phyloP scores from a whole-genome alignment of 164 flowering plant genomes.

The Buxus sempervirens region DNA sequence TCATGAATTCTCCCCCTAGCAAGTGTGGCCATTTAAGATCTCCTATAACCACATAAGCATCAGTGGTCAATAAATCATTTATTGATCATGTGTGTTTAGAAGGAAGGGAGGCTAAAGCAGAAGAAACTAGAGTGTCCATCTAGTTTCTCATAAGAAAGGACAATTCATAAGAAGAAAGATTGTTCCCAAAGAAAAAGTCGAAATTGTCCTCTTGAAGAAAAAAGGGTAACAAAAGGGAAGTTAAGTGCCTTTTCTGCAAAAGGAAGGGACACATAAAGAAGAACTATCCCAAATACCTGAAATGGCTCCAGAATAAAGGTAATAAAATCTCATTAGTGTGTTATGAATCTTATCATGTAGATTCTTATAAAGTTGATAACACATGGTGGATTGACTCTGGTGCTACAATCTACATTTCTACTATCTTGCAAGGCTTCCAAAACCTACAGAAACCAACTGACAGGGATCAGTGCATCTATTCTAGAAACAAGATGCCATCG shows the following conservation, averaged over 20 bases:
- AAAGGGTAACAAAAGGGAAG: neutral
- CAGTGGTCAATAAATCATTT: neutral
- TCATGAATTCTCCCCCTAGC: neutral
- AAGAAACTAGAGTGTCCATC: neutral
- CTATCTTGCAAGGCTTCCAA: neutral
- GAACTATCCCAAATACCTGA: neutral
- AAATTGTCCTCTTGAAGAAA: too few species aligned
- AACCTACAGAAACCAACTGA: neutral
- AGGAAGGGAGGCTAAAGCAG: neutral
- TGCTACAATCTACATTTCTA: neutral
- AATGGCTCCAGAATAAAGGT: neutral
- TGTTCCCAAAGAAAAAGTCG: too few species aligned
- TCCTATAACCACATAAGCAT: neutral
- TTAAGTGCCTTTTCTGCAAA: neutral
- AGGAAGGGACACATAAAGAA: neutral
- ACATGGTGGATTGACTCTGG: neutral
- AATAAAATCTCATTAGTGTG: neutral
- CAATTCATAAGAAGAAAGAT: too few species aligned
- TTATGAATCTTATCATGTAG: neutral
- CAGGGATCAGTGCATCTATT: too few species aligned
- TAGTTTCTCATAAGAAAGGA: neutral
- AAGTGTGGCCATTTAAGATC: neutral
- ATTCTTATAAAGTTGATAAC: neutral
- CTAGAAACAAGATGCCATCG: too few species aligned
- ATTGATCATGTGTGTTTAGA: neutral